These are phyloP conservation scores for Avena sativa DNA, from an alignment of 176 grass and related monocot genomes.

Conservation along the genomic window DNA sequence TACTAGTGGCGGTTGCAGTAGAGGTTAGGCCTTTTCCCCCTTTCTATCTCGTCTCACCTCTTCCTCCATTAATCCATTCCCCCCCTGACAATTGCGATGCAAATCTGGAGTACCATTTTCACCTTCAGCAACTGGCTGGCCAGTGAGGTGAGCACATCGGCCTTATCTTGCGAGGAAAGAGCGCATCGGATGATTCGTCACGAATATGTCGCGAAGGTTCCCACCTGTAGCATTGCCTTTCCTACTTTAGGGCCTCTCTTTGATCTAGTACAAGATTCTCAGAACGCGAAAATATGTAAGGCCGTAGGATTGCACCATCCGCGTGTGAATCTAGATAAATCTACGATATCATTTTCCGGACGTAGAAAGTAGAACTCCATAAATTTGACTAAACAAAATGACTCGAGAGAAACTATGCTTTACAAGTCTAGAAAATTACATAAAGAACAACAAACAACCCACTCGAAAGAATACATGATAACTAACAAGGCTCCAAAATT, in stretches of 20 bases:
- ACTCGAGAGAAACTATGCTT: not conserved
- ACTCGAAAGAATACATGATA: not conserved
- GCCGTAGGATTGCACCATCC: not conserved
- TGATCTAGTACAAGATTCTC: not conserved
- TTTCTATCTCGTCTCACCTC: slow-evolving; percentile 51
- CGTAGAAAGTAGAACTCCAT: not conserved
- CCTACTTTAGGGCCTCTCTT: not conserved
- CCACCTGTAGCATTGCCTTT: not conserved
- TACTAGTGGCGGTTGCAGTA: slow-evolving; percentile 39
- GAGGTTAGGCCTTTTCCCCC: not conserved
- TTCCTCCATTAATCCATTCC: not conserved
- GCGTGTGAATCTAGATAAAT: too few relatives aligned
- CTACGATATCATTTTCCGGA: too few relatives aligned
- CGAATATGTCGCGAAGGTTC: not conserved
- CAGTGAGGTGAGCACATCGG: slow-evolving; percentile 9
- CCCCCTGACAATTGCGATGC: not conserved
- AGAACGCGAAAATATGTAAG: not conserved
- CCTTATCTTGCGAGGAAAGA: slow-evolving; percentile 31
- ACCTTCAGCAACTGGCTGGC: not conserved
- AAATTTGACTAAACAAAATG: not conserved
- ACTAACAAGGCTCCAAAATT: not conserved
- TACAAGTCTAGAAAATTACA: not conserved
- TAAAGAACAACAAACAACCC: not conserved
- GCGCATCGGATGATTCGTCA: not conserved
- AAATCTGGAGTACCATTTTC: not conserved